These are phyloP conservation scores for Suhomyces faveliae DNA, from an alignment of 805 yeast species.

Conservation along the genomic window DNA sequence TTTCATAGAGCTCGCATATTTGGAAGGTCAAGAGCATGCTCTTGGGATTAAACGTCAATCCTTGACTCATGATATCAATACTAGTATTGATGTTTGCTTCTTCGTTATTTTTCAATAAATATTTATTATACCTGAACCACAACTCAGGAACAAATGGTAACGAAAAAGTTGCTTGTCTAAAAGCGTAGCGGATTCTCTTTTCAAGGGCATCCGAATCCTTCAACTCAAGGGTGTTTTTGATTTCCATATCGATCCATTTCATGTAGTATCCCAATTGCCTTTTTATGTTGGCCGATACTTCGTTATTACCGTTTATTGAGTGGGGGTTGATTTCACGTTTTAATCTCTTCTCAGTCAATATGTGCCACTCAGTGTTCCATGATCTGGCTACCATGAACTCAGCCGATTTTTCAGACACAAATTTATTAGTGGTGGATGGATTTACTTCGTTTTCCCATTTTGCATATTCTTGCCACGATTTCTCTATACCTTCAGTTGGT, in stretches of 20 bases:
- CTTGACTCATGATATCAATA: slow-evolving; percentile 51
- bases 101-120: slow-evolving; percentile 29
- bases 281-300: slow-evolving; percentile 15
- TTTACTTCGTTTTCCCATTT: slow-evolving; percentile 79
- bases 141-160: slow-evolving; percentile 67
- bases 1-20: slow-evolving; percentile 69
- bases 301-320: slow-evolving; percentile 18
- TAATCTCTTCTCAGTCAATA: slow-evolving; percentile 50
- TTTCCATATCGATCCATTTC: slow-evolving; percentile 80
- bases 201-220: slow-evolving; percentile 45
- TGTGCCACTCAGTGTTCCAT: slow-evolving; percentile 66
- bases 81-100: slow-evolving; percentile 42
- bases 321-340: slow-evolving; percentile 38
- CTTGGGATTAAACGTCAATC: slow-evolving; percentile 62
- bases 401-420: slow-evolving; percentile 76
- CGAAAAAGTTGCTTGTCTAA: slow-evolving; percentile 61
- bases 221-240: slow-evolving; percentile 62
- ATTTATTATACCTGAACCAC: slow-evolving; percentile 65
- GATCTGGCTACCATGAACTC: slow-evolving; percentile 87
- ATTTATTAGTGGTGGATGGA: slow-evolving; percentile 76
- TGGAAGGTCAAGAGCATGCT: slow-evolving; percentile 67
- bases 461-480: slow-evolving; percentile 77
- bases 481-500: slow-evolving; percentile 77
- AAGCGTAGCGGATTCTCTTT: slow-evolving; percentile 68
- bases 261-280: slow-evolving; percentile 60